Conservation (phyloP, 306 rosid species). For the Corylus heterophylla region DNA sequence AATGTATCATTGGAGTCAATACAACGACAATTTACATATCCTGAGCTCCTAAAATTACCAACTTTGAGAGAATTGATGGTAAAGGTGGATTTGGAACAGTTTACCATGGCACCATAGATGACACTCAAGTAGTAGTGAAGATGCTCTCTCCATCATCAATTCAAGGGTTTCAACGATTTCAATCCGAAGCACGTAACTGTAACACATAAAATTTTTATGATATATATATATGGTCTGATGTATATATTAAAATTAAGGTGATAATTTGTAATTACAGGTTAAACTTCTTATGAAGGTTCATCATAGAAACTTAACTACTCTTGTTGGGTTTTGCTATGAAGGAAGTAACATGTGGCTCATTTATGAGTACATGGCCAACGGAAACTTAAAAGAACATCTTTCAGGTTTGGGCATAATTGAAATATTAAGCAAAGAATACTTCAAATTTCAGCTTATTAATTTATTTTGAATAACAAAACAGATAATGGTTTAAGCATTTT, state of each 20-base stretch:
- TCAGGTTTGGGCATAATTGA: conserved; percentile 20
- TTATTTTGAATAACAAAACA: background rate
- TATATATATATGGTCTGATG: background rate
- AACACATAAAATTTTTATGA: background rate
- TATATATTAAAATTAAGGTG: background rate
- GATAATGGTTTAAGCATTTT: background rate
- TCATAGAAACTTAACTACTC: conserved; percentile 38
- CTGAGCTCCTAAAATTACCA: conserved; percentile 43
- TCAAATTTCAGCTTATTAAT: background rate
- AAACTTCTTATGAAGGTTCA: conserved; percentile 38
- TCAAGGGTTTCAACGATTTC: conserved; percentile 49
- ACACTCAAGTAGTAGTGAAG: conserved; percentile 57
- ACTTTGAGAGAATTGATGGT: conserved; percentile 44
- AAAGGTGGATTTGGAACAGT: conserved; percentile 58
- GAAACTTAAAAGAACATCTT: conserved; percentile 39
- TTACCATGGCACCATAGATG: conserved; percentile 44
- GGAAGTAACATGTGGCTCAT: conserved; percentile 29
- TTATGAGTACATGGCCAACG: conserved; percentile 43
- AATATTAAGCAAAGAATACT: background rate
- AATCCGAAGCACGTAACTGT: conserved; percentile 48
- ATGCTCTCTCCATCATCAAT: conserved; percentile 44
- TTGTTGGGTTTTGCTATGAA: conserved; percentile 41
- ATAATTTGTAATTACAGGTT: conserved; percentile 20
- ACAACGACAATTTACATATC: conserved; percentile 38
- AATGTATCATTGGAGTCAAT: conserved; percentile 10